Base-by-base conservation (phyloP, 257 asterid genomes). In the Lycium barbarum region DNA sequence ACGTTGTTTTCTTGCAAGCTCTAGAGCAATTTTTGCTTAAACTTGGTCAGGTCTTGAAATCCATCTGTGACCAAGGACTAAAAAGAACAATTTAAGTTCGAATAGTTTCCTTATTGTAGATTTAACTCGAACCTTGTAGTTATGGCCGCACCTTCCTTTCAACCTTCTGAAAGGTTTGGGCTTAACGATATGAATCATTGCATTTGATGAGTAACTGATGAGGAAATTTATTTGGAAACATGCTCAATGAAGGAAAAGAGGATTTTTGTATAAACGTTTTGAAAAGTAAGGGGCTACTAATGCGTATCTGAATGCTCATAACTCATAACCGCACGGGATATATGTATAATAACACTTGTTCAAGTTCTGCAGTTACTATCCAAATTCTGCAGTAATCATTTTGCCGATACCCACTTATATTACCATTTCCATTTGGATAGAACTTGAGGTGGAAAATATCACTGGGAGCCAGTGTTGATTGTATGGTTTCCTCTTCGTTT, bases 401-500 rank as follows among this genome's bases (percentile, higher is more conserved):
- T 20, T 71, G 54, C 79, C 40, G 33, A 71, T 10, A 71, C 35
- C 55, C 55, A 71, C 9, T 71, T 40, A 17, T 18, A 71, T 40
- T 70, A 18, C 79, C 79, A 40, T 71, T n/a, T 71, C 79, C 2
- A 43, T 40, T 71, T 1, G 79, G 55, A 71, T 71, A 8, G 35
- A 40, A 71, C 79, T 71, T 40, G 18, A 65, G 43, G 36, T 65
- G 54, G 79, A 71, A 71, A 71, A 43, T 71, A 40, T 40, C 78
- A 40, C 33, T 70, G 12, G 78, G 78, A 70, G 14, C 78, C 53
- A 70, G 33, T 70, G 53, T 38, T 70, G 51, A 38, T 70, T 70
- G 53, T 38, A 15, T 70, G 53, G 78, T 70, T 38, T 70, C 78
- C 53, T 7, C 3, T 53, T 4, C 33, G 33, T n/a, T 61, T 18